Percentiles rank a stretch among this genome's conserved stretches.
phyloP scores from a whole-genome alignment of 2,329 filamentous ascomycete species.

The Ascochyta clinopodiicola region DNA sequence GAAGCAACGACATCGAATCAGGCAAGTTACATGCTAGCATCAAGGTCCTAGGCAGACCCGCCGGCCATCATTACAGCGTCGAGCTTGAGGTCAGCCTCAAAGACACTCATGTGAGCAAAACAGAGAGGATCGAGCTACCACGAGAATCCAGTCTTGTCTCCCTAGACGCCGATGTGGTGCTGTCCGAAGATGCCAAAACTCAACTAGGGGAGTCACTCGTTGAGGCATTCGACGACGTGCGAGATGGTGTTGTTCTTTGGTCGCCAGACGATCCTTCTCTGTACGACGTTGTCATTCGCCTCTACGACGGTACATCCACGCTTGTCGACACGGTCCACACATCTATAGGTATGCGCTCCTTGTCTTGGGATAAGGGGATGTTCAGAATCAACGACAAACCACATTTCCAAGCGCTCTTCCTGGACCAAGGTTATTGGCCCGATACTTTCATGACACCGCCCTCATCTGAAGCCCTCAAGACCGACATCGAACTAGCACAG shows the following conservation, averaged over 20 bases:
- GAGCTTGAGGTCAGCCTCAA: constrained; percentile 62
- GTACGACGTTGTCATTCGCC: constrained; percentile 62
- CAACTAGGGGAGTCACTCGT: constrained; percentile 47
- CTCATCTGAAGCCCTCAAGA: constrained; percentile 51
- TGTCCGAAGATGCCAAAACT: constrained; percentile 53
- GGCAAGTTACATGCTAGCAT: constrained; percentile 61
- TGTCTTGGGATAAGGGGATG: constrained; percentile 66
- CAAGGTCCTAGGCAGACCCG: constrained; percentile 57
- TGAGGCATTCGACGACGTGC: constrained; percentile 36
- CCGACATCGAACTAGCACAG: constrained; percentile 22
- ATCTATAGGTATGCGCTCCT: constrained; percentile 66
- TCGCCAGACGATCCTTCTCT: constrained; percentile 64
- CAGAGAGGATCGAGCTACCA: constrained; percentile 53
- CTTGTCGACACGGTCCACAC: constrained; percentile 65
- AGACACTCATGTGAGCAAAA: constrained; percentile 56
- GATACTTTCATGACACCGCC: constrained; percentile 67
- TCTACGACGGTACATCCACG: constrained; percentile 52
- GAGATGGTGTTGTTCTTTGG: constrained; percentile 66
- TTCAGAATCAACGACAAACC: constrained; percentile 66
- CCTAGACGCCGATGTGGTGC: constrained; percentile 58
- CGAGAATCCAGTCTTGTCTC: constrained; percentile 58
- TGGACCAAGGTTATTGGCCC: constrained; percentile 71
- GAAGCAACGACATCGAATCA: constrained; percentile 60
- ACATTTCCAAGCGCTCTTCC: constrained; percentile 65
- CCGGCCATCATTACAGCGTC: constrained; percentile 56